Percentiles rank a stretch among this genome's conserved stretches.
Evolutionary conservation across 116 monocot species (phyloP).

Genomic region (Cymodocea nodosa): DNA sequence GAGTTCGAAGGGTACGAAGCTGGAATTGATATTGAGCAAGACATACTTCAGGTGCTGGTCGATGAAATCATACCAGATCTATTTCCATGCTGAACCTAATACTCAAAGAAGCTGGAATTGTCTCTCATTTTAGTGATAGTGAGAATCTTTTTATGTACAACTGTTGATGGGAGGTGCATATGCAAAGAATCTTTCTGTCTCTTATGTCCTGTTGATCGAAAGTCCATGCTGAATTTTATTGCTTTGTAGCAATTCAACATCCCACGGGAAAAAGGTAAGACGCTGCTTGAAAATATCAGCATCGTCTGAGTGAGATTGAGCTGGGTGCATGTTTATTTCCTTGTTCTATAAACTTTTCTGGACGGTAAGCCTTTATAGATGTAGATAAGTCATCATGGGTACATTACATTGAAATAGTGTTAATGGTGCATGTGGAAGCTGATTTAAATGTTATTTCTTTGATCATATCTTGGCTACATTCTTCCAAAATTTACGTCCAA

Average conservation of each 20-base stretch:
- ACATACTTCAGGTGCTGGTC: slow-evolving; percentile 41
- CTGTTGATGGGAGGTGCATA: too few relatives aligned
- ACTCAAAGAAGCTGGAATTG: not conserved
- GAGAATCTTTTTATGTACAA: not conserved
- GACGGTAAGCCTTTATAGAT: not conserved
- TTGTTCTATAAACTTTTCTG: not conserved
- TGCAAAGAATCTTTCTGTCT: too few relatives aligned
- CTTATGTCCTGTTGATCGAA: too few relatives aligned
- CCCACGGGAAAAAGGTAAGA: too few relatives aligned
- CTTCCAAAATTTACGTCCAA: too few relatives aligned
- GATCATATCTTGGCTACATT: too few relatives aligned
- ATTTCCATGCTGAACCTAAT: slow-evolving; percentile 1
- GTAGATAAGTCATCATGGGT: not conserved
- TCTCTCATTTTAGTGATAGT: not conserved
- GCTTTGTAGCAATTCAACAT: too few relatives aligned
- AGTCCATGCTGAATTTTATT: too few relatives aligned
- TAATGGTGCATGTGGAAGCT: not conserved
- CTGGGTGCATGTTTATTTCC: not conserved
- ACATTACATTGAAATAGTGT: not conserved
- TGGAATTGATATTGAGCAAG: slow-evolving; percentile 36
- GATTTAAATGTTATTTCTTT: not conserved
- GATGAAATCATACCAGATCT: slow-evolving; percentile 49
- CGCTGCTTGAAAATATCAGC: not conserved
- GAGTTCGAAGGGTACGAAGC: slow-evolving; percentile 36
- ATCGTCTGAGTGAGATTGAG: not conserved